A percentile compares a stretch with the other conserved stretches of the same genome.
phyloP scores from a whole-genome alignment of 2,329 filamentous ascomycete genomes.

The Aspergillus quadricinctus region DNA sequence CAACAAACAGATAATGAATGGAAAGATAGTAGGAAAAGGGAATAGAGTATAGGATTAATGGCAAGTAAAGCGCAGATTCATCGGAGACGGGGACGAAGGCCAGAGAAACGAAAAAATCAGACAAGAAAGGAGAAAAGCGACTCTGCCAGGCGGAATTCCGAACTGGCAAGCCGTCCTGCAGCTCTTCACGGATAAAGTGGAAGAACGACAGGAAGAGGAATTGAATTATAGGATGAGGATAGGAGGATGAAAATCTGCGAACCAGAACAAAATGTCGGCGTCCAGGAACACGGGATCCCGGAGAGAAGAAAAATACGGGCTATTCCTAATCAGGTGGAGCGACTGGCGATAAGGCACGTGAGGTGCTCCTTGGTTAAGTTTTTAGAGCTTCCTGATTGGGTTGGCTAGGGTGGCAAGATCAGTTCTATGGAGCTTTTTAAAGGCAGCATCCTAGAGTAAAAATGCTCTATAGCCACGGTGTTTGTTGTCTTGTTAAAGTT shows the following conservation, averaged over 20 bases:
- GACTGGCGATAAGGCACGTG: conserved; percentile 15
- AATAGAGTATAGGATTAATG: conserved; percentile 9
- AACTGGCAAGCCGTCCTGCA: conserved; percentile 23
- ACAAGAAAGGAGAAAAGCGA: conserved; percentile 1
- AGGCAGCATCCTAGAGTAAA: neutral
- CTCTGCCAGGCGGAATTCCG: conserved; percentile 9
- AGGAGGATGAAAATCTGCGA: conserved; percentile 11
- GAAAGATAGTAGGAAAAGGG: conserved; percentile 11
- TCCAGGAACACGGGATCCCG: conserved; percentile 2
- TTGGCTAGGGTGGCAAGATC: neutral
- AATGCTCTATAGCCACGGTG: neutral
- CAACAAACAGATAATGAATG: conserved; percentile 1
- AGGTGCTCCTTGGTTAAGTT: neutral
- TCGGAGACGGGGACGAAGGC: conserved; percentile 9
- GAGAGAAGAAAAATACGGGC: conserved; percentile 11
- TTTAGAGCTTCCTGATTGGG: conserved; percentile 3
- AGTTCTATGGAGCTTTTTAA: neutral
- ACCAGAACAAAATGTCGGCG: conserved; percentile 15
- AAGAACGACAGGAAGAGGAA: conserved; percentile 15
- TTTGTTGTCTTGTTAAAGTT: neutral
- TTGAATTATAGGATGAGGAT: conserved; percentile 8
- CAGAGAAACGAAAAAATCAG: neutral
- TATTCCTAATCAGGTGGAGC: neutral
- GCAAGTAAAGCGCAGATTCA: conserved; percentile 13
- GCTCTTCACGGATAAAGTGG: conserved; percentile 18